phyloP scores from a whole-genome alignment of 257 asterid genomes.

The Solanum chiquidenum region DNA sequence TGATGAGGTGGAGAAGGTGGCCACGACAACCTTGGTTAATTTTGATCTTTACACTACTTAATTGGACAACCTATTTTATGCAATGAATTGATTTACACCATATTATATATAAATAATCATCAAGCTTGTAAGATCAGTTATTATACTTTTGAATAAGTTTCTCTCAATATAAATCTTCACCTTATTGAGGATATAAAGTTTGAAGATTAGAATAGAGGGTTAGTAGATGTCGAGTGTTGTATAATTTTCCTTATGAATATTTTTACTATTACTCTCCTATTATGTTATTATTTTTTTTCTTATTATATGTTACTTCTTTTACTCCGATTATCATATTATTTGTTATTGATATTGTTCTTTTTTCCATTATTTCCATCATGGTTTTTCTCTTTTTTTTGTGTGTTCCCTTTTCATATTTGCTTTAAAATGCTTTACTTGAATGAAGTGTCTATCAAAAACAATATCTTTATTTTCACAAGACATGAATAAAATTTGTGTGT shows the following conservation, averaged over 20 bases:
- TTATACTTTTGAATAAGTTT: background rate
- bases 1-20: background rate
- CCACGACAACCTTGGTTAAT: background rate
- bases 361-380: background rate
- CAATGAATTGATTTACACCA: no score
- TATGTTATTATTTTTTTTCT: no score
- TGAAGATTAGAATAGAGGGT: background rate
- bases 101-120: no score
- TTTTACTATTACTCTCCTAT: background rate
- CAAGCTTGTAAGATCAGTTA: no score
- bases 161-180: background rate
- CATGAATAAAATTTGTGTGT: no score
- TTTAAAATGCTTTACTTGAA: background rate
- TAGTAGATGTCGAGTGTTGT: background rate
- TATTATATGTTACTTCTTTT: no score
- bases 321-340: background rate
- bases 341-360: background rate
- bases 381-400: background rate
- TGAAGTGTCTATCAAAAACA: background rate
- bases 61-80: no score
- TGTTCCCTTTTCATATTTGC: background rate
- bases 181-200: background rate
- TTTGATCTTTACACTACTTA: background rate
- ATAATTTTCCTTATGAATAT: background rate
- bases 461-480: no score